Conservation (phyloP, 768 basidiomycete species). For the Thelephora ganbajun region DNA sequence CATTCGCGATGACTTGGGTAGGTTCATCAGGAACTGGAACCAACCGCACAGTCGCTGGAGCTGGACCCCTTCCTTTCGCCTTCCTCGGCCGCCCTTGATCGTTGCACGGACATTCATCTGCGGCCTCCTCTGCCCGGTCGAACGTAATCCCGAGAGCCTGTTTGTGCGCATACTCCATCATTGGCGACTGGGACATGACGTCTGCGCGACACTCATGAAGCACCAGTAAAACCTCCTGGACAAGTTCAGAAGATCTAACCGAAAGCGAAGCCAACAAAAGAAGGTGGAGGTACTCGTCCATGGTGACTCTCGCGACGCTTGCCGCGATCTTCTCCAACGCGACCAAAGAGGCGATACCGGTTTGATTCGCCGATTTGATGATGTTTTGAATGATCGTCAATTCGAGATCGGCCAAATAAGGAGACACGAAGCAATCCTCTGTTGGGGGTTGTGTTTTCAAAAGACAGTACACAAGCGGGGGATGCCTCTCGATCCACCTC, state of each 20-base stretch:
- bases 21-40: slow-evolving; percentile 20
- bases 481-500: slow-evolving; percentile 34
- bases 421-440: slow-evolving; percentile 18
- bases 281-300: slow-evolving; percentile 34
- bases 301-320: slow-evolving; percentile 26
- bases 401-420: slow-evolving; percentile 15
- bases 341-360: slow-evolving; percentile 41
- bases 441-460: slow-evolving; percentile 33
- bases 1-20: slow-evolving; percentile 31
- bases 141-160: slow-evolving; percentile 44
- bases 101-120: slow-evolving; percentile 52
- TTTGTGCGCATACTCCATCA: slow-evolving; percentile 34
- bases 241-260: slow-evolving; percentile 34
- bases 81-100: slow-evolving; percentile 28
- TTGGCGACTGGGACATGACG: slow-evolving; percentile 11
- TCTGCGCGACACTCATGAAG: slow-evolving; percentile 32
- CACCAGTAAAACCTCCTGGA: slow-evolving; percentile 48
- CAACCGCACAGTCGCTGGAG: slow-evolving; percentile 30
- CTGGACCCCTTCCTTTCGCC: slow-evolving; percentile 28
- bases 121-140: slow-evolving; percentile 54
- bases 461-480: slow-evolving; percentile 39
- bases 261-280: slow-evolving; percentile 37
- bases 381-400: slow-evolving; percentile 30
- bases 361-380: slow-evolving; percentile 38
- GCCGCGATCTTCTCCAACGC: slow-evolving; percentile 40